phyloP scores from a whole-genome alignment of 495 filamentous ascomycete species.

The Beverwykella pulmonaria region DNA sequence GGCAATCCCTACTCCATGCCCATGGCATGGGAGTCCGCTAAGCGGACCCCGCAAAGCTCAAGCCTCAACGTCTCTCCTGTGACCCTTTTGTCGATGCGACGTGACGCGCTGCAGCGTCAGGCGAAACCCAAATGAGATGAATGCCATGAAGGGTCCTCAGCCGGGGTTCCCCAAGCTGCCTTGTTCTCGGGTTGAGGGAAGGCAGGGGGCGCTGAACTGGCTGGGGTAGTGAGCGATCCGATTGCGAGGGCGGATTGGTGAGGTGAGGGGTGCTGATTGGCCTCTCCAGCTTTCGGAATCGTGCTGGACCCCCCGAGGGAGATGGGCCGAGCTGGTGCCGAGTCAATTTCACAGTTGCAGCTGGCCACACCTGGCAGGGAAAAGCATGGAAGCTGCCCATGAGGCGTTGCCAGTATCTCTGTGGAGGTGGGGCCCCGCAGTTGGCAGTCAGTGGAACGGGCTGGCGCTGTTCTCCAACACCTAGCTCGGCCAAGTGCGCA shows the following conservation, averaged over 20 bases:
- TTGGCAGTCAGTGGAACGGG: slow-evolving; percentile 8
- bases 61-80: slow-evolving; percentile 1
- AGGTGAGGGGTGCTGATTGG: neutral
- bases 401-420: slow-evolving; percentile 6
- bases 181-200: slow-evolving; percentile 18
- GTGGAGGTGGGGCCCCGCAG: slow-evolving; percentile 37
- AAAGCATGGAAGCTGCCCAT: slow-evolving; percentile 1
- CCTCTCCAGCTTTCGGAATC: neutral
- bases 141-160: slow-evolving; percentile 8
- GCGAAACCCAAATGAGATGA: neutral
- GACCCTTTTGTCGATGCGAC: slow-evolving; percentile 10
- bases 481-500: slow-evolving; percentile 20
- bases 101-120: slow-evolving; percentile 6
- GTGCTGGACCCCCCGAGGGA: neutral
- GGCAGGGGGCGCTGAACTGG: neutral
- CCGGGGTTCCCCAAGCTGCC: slow-evolving; percentile 5
- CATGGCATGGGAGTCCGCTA: slow-evolving; percentile 15
- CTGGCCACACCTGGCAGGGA: neutral
- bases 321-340: neutral
- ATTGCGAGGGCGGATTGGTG: neutral
- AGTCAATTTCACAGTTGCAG: neutral
- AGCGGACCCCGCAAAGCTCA: slow-evolving; percentile 5
- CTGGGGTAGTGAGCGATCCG: neutral
- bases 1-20: slow-evolving; percentile 1
- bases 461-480: slow-evolving; percentile 5